Base-by-base conservation (phyloP, 352 stramenopile genomes). In the Thraustochytrium striatum region DNA sequence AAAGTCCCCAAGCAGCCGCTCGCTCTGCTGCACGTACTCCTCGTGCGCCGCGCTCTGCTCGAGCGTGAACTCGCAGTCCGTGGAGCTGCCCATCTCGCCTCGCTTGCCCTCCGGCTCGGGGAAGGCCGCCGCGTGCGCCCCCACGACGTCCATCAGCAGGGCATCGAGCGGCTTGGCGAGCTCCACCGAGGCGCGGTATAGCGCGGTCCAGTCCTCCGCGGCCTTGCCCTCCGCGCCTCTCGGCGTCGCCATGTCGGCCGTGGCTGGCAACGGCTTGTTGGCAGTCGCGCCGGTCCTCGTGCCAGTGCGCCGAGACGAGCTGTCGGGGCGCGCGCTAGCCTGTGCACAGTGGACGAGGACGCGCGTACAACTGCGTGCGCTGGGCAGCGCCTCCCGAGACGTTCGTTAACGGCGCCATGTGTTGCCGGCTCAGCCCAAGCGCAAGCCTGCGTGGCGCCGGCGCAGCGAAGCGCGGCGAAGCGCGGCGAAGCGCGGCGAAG, bases 11-110 rank as follows among this genome's bases (percentile, higher is more conserved):
- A 75, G 65, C 2, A 75, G 8, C 50, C 30, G 8, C n/a, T 75
- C 65, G 7, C 32, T 25, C 13, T 21, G 9, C 41, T 32, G 0
- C 33, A 75, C 52, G 47, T 68, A 75, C 25, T 38, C 8, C 65
- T 30, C 1, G 30, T 75, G 65, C 50, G 65, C 65, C 50, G 65
- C 41, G 0, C 41, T 75, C 52, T 75, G 65, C 41, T 75, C 65
- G 41, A 75, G 21, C 43, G 65, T 68, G 47, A 41, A 61, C 25
- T 72, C 65, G 21, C 11, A 5, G 11, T 8, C 13, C 25, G 43
- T 25, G 16, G 16, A 16, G 47, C 47, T 21, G 25, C 47, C 47
- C 25, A 21, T 55, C 16, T 25, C 47, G 16, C 25, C 47, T 25
- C 47, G 47, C 47, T 16, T 55, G 16, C 16, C 7, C n/a, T 28